These are phyloP conservation scores for Physocladia obscura DNA, from an alignment of 192 early-diverging fungal species.

Conservation along the genomic window DNA sequence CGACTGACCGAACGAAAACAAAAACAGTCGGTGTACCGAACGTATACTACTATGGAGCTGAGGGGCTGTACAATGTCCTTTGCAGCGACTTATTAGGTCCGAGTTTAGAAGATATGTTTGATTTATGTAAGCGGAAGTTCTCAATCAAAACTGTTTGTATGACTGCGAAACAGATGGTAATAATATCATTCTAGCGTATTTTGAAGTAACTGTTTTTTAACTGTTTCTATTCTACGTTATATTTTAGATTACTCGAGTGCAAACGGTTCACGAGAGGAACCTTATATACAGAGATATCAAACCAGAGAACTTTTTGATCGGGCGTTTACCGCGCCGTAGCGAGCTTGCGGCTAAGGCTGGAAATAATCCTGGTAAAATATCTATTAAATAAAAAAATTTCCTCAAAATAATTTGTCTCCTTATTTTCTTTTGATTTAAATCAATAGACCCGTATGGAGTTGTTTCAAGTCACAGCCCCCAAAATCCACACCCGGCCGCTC, in stretches of 20 bases:
- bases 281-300: constrained; percentile 98
- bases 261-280: constrained; percentile 91
- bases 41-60: constrained; percentile 94
- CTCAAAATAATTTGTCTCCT: constrained; percentile 19
- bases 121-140: constrained; percentile 88
- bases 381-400: neutral
- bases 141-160: constrained; percentile 90
- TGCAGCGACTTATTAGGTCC: constrained; percentile 92
- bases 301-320: constrained; percentile 97
- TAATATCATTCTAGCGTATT: neutral
- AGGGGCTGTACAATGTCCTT: constrained; percentile 91
- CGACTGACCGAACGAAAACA: constrained; percentile 55
- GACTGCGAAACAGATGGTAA: constrained; percentile 43
- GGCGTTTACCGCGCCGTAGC: constrained; percentile 60
- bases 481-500: constrained; percentile 56
- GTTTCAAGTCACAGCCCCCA: constrained; percentile 55
- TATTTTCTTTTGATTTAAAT: neutral
- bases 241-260: constrained; percentile 77
- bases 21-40: constrained; percentile 79
- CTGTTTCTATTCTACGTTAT: neutral
- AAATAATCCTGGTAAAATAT: neutral
- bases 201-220: neutral
- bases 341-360: constrained; percentile 29
- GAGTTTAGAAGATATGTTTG: constrained; percentile 94
- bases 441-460: constrained; percentile 47